Base-by-base conservation (phyloP, 805 yeast species). In the Alloascoidea africana region DNA sequence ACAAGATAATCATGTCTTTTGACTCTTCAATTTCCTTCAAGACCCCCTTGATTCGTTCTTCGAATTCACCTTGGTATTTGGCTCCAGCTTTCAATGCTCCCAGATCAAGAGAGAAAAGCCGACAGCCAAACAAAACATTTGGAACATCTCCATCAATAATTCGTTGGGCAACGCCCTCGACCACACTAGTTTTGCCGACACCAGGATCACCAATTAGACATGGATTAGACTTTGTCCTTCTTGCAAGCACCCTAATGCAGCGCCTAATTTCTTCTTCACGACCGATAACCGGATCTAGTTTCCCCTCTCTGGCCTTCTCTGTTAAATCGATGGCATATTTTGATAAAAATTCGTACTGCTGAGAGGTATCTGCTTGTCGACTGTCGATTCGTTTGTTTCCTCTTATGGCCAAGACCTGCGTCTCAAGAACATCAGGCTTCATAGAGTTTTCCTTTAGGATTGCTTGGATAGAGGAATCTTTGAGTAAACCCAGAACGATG, bases 21-120 rank as follows among this genome's bases (percentile, higher is more conserved):
- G 52, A 39, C 48, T 85, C 80, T 57, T 85, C 94, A 51, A 91
- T 83, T 52, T 91, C 98, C 54, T 77, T 85, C 54, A 91, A 67
- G 18, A 91, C 97, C 48, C 97, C 97, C 62, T 91, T 91, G 53
- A 91, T 70, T 63, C 98, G 77, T 64, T 91, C 98, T 65, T 91
- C 98, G 52, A 89, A 91, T 55, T 91, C 98, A 62, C 98, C 98
- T 59, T 89, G 94, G 60, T 85, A 87, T 56, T 91, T 91, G 41
- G 98, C 97, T 61, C 98, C 98, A 4, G 98, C 98, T 43, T 94
- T 89, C 50, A 91, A 70, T 1, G 97, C 94, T 44, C 98, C 98
- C 47, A 91, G 66, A 58, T 91, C 98, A 43, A 91, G 68, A 14
- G 96, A 82, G 55, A 78, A 89, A 39, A 91, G 65, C 44, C 78